These are phyloP conservation scores for Blastobotrys malaysiensis DNA, from an alignment of 1,139 yeast genomes.

Conservation along the genomic window DNA sequence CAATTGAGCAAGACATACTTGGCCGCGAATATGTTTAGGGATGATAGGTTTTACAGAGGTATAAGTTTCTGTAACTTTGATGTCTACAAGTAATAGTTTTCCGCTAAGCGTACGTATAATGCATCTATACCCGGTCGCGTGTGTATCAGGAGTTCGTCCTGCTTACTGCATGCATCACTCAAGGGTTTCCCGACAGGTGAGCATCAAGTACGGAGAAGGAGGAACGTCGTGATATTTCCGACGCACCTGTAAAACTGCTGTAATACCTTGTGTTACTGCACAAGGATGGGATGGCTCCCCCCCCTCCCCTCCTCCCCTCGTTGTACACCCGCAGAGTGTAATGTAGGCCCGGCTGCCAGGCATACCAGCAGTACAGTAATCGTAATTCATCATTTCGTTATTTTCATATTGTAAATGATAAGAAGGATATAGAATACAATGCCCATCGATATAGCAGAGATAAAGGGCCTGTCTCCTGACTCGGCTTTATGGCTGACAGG, in stretches of 20 bases:
- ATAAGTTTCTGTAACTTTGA: neutral
- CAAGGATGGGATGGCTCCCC: too few species aligned
- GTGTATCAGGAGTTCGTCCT: neutral
- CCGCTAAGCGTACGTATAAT: neutral
- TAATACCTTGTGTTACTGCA: neutral
- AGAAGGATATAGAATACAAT: neutral
- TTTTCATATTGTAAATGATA: neutral
- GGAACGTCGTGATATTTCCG: neutral
- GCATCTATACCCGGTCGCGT: neutral
- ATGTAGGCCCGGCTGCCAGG: neutral
- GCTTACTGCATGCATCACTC: neutral
- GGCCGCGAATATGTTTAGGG: neutral
- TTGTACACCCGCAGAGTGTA: too few species aligned
- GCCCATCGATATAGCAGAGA: neutral
- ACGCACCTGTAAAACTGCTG: neutral
- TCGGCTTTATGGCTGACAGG: neutral
- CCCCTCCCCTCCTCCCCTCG: too few species aligned
- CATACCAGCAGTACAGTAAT: too few species aligned
- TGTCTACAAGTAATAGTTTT: neutral
- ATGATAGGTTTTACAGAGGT: neutral
- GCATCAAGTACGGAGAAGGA: neutral
- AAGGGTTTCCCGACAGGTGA: neutral
- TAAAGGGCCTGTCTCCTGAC: neutral
- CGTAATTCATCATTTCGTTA: too few species aligned
- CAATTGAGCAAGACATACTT: neutral